Conservation (phyloP, 192 early-diverging fungal genomes). For the Backusella sp. region DNA sequence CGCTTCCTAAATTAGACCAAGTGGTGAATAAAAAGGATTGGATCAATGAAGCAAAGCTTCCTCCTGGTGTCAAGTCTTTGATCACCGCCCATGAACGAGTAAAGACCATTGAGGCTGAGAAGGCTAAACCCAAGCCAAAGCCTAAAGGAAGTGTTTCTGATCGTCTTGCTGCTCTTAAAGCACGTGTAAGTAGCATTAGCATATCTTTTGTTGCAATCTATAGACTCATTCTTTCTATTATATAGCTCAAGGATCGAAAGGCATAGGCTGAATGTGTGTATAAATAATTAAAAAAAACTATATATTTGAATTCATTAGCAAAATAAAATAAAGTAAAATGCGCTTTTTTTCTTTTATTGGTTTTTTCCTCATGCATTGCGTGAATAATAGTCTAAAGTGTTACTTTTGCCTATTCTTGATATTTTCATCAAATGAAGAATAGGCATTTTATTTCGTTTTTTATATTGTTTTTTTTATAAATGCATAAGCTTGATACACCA, state of each 20-base stretch:
- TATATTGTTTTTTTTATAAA: no score
- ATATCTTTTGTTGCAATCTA: background rate
- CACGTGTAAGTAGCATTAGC: constrained; percentile 5
- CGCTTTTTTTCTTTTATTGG: background rate
- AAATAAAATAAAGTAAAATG: background rate
- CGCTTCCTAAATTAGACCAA: constrained; percentile 2
- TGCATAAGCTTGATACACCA: no score
- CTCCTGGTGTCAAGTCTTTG: constrained; percentile 9
- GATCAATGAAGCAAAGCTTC: constrained; percentile 7
- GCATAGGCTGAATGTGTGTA: background rate
- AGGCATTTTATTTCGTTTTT: no score
- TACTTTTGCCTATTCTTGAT: background rate
- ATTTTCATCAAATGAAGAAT: background rate
- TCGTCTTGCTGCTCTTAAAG: constrained; percentile 15
- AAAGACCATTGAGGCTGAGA: background rate
- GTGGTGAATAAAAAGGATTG: constrained; percentile 14
- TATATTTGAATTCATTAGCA: background rate
- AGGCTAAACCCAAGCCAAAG: background rate
- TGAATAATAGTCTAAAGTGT: background rate
- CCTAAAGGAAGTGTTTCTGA: constrained; percentile 12
- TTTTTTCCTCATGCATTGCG: no score
- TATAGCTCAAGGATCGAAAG: background rate
- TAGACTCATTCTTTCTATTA: background rate
- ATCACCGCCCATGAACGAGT: constrained; percentile 1
- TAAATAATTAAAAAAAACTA: background rate